Base-by-base conservation (phyloP, 345 rosid species). In the Dipteronia sinensis region DNA sequence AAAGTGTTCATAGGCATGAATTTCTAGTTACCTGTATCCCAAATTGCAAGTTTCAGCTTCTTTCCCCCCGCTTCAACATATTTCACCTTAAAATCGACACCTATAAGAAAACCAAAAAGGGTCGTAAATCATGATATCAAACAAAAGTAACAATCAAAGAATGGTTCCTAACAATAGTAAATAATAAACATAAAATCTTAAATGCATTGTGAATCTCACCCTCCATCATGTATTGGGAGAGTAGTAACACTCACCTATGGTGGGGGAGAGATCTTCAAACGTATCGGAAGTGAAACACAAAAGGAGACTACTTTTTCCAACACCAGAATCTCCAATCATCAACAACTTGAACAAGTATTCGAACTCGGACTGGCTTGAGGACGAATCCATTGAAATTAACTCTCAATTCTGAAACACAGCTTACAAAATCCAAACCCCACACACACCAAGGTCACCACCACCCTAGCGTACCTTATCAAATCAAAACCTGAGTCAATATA, bases 31-130 rank as follows among this genome's bases (percentile, higher is more conserved):
- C 99, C 99, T 27, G 99, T 93, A 67, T 95, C 99, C 99, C 99
- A 95, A 78, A 95, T 95, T 19, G 97, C 99, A 78, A 95, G 98
- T 85, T 95, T 95, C 79, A 95, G 74, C 85, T 88, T 95, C 81
- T 92, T 93, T 22, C 93, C 99, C 2, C 92, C 97, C 66, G 85
- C 72, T 8, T 81, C 85, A 22, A 95, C 89, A 80, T 90, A 87
- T 83, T 95, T 95, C 27, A 93, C 91, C 92, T 95, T 93, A 73
- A 95, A 95, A 87, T 95, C 99, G 8, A 95, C 98, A 78, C 99
- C 98, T 95, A 61, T 20, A 58, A 47, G 46, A 25, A 20, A 70
- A 17, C 31, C 51, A 34, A 65, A 75, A 8, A 20, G 44, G 20
- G 6, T 55, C 16, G 7, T 29, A 17, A 31, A 71, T 46, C 19